Evolutionary conservation across 495 filamentous ascomycete species (phyloP).

Genomic region (Talaromyces thailandensis): DNA sequence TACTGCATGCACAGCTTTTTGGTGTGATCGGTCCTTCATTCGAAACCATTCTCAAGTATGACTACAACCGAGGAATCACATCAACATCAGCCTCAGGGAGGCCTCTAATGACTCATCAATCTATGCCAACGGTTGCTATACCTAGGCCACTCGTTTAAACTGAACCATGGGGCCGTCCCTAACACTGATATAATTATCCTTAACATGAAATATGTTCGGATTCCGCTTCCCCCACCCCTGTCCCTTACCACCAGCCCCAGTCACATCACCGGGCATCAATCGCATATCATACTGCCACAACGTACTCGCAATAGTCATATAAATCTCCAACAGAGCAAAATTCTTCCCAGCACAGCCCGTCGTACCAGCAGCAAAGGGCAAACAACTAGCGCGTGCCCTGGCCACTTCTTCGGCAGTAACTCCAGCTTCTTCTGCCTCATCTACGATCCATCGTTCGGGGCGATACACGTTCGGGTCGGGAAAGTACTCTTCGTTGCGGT

Average conservation of each 20-base stretch:
- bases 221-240: neutral
- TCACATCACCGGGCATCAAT: neutral
- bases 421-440: slow-evolving; percentile 9
- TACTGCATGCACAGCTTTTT: neutral
- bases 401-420: slow-evolving; percentile 9
- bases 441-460: slow-evolving; percentile 49
- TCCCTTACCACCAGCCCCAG: neutral
- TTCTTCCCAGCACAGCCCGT: slow-evolving; percentile 21
- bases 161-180: neutral
- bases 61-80: neutral
- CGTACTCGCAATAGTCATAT: slow-evolving; percentile 14
- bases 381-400: neutral
- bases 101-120: neutral
- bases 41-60: neutral
- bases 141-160: neutral
- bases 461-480: slow-evolving; percentile 39
- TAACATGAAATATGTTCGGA: neutral
- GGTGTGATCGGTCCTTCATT: neutral
- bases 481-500: slow-evolving; percentile 48
- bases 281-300: neutral
- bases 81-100: neutral
- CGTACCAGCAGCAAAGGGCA: slow-evolving; percentile 15
- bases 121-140: neutral
- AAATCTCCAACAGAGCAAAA: slow-evolving; percentile 18
- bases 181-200: neutral